phyloP scores from a whole-genome alignment of 2,329 filamentous ascomycete species.

The Venturia pyrina region DNA sequence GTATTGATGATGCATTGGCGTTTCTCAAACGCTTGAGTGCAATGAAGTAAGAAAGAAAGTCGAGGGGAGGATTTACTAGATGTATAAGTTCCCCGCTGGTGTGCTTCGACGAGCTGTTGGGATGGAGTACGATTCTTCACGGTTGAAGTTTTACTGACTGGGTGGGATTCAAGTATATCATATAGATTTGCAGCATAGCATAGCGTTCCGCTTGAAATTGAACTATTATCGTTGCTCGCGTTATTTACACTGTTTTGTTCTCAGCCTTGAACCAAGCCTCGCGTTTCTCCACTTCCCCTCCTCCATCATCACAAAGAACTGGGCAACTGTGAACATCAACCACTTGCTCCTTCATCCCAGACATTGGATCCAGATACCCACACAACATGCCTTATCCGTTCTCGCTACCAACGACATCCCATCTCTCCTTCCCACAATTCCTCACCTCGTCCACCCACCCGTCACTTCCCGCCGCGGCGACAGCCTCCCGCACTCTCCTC shows the following conservation, averaged over 20 bases:
- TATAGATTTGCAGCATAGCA: not conserved
- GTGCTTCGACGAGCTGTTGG: not conserved
- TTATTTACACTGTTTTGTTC: not conserved
- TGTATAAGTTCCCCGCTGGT: not conserved
- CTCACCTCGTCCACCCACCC: conserved; percentile 77
- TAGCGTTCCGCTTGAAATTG: not conserved
- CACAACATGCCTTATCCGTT: conserved; percentile 78
- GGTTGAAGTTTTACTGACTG: not conserved
- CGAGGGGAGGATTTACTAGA: not conserved
- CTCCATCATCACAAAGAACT: not conserved
- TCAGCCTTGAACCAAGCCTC: not conserved
- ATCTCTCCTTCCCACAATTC: conserved; percentile 68
- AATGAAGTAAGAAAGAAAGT: not conserved
- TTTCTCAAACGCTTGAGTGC: not conserved
- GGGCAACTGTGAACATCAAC: not conserved
- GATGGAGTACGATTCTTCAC: not conserved
- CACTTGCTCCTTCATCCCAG: not conserved
- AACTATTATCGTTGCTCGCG: not conserved
- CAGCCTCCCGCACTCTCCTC: conserved; percentile 73
- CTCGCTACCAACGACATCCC: conserved; percentile 77
- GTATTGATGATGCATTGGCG: not conserved
- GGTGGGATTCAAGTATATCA: not conserved
- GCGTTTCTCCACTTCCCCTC: not conserved
- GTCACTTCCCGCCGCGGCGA: conserved; percentile 72
- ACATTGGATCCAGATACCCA: not conserved